A percentile compares a stretch with the other conserved stretches of the same genome.
Conservation (phyloP, 768 basidiomycete species). For the Tulasnella sp. region DNA sequence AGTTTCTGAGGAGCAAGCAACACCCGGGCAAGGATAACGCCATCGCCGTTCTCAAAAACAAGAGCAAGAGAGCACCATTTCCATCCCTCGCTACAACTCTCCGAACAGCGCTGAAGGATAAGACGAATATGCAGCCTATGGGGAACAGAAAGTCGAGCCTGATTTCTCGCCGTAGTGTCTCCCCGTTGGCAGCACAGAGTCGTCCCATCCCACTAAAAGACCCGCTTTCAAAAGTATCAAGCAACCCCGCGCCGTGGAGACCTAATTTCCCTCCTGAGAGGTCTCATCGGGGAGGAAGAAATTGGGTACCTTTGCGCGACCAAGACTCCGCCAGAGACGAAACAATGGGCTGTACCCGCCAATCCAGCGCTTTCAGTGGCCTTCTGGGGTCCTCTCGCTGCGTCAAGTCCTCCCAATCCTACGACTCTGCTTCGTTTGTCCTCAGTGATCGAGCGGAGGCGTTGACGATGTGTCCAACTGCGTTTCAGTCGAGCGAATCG, state of each 20-base stretch:
- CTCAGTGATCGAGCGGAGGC: slow-evolving; percentile 6
- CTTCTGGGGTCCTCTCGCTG: not conserved
- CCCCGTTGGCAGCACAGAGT: too few relatives aligned
- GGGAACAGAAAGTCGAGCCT: too few relatives aligned
- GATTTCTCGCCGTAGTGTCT: too few relatives aligned
- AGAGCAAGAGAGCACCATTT: too few relatives aligned
- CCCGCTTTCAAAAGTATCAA: not conserved
- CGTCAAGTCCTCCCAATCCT: not conserved
- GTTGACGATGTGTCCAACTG: not conserved
- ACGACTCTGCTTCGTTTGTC: slow-evolving; percentile 8
- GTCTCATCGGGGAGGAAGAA: not conserved
- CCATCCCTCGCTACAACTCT: too few relatives aligned
- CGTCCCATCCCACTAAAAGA: not conserved
- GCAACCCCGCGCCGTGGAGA: not conserved
- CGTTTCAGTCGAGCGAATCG: not conserved
- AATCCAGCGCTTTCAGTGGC: not conserved
- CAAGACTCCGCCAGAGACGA: not conserved
- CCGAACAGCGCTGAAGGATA: too few relatives aligned
- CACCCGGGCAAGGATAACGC: too few relatives aligned
- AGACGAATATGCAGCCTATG: too few relatives aligned
- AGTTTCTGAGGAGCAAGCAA: too few relatives aligned
- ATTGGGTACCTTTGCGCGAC: not conserved
- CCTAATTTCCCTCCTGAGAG: slow-evolving; percentile 1
- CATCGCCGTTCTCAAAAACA: too few relatives aligned
- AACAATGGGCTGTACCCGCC: not conserved